Percentiles rank a stretch among this genome's conserved stretches.
Evolutionary conservation across 1,139 yeast species (phyloP).

Genomic region (Candida sojae): DNA sequence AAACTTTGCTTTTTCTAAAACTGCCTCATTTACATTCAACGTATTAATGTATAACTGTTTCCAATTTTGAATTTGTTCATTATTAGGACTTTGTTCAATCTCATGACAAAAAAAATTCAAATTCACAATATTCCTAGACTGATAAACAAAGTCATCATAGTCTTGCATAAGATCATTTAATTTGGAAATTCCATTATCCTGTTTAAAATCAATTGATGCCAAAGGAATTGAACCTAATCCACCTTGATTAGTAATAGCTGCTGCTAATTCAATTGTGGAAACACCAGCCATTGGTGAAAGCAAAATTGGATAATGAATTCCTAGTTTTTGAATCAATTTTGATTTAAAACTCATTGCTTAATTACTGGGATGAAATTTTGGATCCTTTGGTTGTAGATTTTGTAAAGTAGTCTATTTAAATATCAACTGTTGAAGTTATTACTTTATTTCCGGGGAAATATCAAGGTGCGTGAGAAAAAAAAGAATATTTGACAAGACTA

Average conservation of each 20-base stretch:
- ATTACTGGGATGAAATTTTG: too few species aligned
- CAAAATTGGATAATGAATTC: conserved; percentile 37
- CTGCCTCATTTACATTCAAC: conserved; percentile 11
- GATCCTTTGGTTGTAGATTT: too few species aligned
- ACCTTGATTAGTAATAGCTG: conserved; percentile 37
- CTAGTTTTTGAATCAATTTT: conserved; percentile 14
- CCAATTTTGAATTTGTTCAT: conserved; percentile 26
- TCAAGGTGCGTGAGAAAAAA: too few species aligned
- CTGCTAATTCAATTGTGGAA: conserved; percentile 42
- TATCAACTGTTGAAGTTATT: too few species aligned
- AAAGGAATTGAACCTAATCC: conserved; percentile 51
- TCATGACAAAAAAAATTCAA: conserved; percentile 51
- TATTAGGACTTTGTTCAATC: conserved; percentile 19
- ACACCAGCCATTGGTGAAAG: conserved; percentile 61
- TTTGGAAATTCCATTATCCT: conserved; percentile 17
- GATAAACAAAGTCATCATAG: neutral
- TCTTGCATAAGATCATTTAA: conserved; percentile 14
- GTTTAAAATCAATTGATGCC: conserved; percentile 31
- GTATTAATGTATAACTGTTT: conserved; percentile 17
- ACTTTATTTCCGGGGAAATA: too few species aligned
- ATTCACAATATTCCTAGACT: conserved; percentile 27
- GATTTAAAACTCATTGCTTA: neutral
- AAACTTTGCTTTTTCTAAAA: conserved; percentile 16
- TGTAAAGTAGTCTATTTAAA: too few species aligned
- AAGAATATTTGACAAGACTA: too few species aligned